These are phyloP conservation scores for Termitomyces sp. DNA, from an alignment of 1,284 basidiomycete genomes.

Conservation along the genomic window DNA sequence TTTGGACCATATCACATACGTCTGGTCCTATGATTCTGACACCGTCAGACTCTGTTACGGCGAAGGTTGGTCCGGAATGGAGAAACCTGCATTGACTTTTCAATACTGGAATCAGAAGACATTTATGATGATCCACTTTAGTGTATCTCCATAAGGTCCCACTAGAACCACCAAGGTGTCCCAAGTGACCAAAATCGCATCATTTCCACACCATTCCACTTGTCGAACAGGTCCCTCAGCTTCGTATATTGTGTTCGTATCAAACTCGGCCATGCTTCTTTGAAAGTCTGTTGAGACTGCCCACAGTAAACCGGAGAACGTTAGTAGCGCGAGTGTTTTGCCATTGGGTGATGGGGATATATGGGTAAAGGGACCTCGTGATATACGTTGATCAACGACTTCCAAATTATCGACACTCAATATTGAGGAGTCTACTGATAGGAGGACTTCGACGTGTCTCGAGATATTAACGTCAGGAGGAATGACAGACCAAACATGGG, in stretches of 20 bases:
- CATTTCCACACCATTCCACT: slow-evolving; percentile 95
- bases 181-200: slow-evolving; percentile 89
- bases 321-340: slow-evolving; percentile 85
- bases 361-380: slow-evolving; percentile 83
- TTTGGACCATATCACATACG: slow-evolving; percentile 87
- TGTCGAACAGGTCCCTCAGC: slow-evolving; percentile 56
- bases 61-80: slow-evolving; percentile 73
- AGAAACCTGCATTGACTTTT: slow-evolving; percentile 52
- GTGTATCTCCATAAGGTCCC: slow-evolving; percentile 86
- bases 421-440: slow-evolving; percentile 77
- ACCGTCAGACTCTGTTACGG: slow-evolving; percentile 85
- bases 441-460: slow-evolving; percentile 80
- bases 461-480: slow-evolving; percentile 84
- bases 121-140: slow-evolving; percentile 39
- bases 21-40: slow-evolving; percentile 78
- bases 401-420: slow-evolving; percentile 84
- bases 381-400: slow-evolving; percentile 82
- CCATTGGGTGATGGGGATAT: slow-evolving; percentile 91
- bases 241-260: slow-evolving; percentile 48
- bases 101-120: not conserved
- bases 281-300: slow-evolving; percentile 94
- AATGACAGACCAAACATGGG: slow-evolving; percentile 80
- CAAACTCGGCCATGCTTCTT: slow-evolving; percentile 83
- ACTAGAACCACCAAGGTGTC: slow-evolving; percentile 77
- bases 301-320: slow-evolving; percentile 71